Base-by-base conservation (phyloP, 305 asterid species). In the Ruellia speciosa region DNA sequence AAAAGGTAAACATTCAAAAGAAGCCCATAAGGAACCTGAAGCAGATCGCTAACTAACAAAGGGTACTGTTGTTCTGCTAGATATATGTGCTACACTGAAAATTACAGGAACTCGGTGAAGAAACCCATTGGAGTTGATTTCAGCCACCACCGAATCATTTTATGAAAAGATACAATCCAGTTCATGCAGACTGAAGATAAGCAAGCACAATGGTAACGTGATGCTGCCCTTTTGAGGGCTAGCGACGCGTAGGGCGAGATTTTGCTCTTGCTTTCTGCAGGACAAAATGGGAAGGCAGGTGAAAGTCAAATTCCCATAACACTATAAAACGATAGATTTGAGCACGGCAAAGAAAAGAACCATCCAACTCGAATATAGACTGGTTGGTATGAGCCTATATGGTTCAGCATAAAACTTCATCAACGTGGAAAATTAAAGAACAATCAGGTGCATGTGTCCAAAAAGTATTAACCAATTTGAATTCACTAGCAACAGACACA, bases 201-300 rank as follows among this genome's bases (percentile, higher is more conserved):
- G 3, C 31, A 4, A 24, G 3, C 31, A 4, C 2, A 4, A 24
- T 24, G 31, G 31, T 24, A 24, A 24, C 31, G 4, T 24, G 31
- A 24, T 4, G 31, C 31, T 24, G 31, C 31, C 31, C 2, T 4
- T 24, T 24, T 24, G 31, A 24, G 31, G 31, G 31, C 31, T 80
- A 87, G 59, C 93, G 89, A 56, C 95, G 86, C 58, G 87, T 68
- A n/a, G 86, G 56, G 72, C 95, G 94, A 71, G 79, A 77, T 68
- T 84, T 88, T 16, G 78, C 80, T 75, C 96, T 86, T 18, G 87
- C 57, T 76, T 81, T 88, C 99, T 92, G 88, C 77, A 73, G 9
- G 61, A 45, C 46, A 66, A 51, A n/a, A 35, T 52, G 40, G 14
- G 46, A 56, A 53, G 5, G 52, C 15, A 60, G 35, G 54, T 43